A percentile compares a stretch with the other conserved stretches of the same genome.
Evolutionary conservation across 495 filamentous ascomycete species (phyloP).

Genomic region (Talaromyces trachyspermus): DNA sequence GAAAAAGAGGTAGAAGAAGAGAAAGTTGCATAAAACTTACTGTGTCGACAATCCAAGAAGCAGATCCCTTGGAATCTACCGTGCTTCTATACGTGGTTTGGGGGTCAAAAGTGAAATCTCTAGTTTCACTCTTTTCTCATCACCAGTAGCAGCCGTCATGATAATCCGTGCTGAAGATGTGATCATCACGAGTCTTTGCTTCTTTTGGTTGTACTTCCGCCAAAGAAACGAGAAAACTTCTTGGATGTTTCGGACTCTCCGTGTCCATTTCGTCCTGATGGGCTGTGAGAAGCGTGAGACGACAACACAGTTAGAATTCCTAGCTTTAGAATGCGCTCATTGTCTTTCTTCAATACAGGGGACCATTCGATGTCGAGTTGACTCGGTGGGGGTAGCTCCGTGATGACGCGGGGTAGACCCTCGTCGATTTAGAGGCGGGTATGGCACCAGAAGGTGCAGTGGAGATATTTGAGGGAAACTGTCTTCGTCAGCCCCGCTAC

Average conservation of each 20-base stretch:
- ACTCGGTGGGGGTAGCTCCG: conserved; percentile 89
- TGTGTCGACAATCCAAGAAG: conserved; percentile 87
- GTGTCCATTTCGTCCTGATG: conserved; percentile 56
- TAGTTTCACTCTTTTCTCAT: conserved; percentile 90
- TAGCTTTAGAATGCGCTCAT: conserved; percentile 91
- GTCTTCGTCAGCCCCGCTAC: conserved; percentile 44
- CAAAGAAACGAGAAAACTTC: conserved; percentile 89
- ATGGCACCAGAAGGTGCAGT: conserved; percentile 37
- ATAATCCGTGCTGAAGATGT: conserved; percentile 86
- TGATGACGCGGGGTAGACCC: conserved; percentile 78
- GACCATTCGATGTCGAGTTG: conserved; percentile 99
- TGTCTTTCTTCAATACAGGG: conserved; percentile 80
- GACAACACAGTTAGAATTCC: conserved; percentile 82
- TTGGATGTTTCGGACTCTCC: conserved; percentile 58
- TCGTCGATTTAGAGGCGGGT: conserved; percentile 10
- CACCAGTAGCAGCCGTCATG: conserved; percentile 83
- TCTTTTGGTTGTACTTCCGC: conserved; percentile 84
- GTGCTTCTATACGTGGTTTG: conserved; percentile 69
- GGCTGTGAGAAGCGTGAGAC: conserved; percentile 60
- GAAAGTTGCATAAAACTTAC: conserved; percentile 46
- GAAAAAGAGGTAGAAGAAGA: conserved; percentile 4
- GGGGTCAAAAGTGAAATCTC: conserved; percentile 73
- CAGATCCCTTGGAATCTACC: conserved; percentile 73
- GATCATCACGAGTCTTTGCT: conserved; percentile 90
- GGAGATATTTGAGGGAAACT: conserved; percentile 40